Evolutionary conservation across 306 rosid species (phyloP), one percentile per base, ranked within the genome.

Genomic region (Medicago arabica): DNA sequence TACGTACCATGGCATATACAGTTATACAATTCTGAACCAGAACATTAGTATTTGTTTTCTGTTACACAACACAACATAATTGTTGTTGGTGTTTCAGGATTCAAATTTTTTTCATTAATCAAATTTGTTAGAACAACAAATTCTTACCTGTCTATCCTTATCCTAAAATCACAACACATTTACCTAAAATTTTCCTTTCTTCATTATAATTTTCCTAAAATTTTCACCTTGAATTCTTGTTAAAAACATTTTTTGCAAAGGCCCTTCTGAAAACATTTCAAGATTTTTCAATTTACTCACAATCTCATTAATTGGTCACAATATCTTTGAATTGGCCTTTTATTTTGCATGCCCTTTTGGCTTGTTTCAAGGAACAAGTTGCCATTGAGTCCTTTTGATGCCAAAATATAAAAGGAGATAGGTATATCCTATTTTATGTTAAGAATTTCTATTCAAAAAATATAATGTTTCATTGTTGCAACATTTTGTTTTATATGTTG

Each of bases 371-470:
- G 34, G 63, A 43, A 54, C 60, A 81, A 78, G 31, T 40, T 57
- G 10, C 14, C 47, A 55, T 75, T 63, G 60, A 18, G 50, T 72
- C 40, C 34, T 74, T 68, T 50, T 55, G 54, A 77, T 57, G 31
- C 60, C 47, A 25, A 65, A 25, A 51, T 53, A 51, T 18, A 38
- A 41, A 41, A 76, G 39, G 36, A 67, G 13, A 40, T 31, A 31
- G 55, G 70, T 67, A 51, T 39, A 9, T 50, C 58, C 53, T 55
- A 12, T 54, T 72, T 44, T 83, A 41, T 83, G 84, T 81, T 15
- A 73, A 84, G 82, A 76, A 77, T 73, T 72, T 72, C 6, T 19
- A 54, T 68, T 67, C 16, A 66, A 62, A 71, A 34, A 5, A 0
- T 34, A 34, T 5, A 34, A 34, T 58, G 25, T 47, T 57, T 41